A percentile compares a stretch with the other conserved stretches of the same genome.
These are phyloP conservation scores for Stellera chamaejasme DNA, from an alignment of 345 rosid species.

Conservation along the genomic window DNA sequence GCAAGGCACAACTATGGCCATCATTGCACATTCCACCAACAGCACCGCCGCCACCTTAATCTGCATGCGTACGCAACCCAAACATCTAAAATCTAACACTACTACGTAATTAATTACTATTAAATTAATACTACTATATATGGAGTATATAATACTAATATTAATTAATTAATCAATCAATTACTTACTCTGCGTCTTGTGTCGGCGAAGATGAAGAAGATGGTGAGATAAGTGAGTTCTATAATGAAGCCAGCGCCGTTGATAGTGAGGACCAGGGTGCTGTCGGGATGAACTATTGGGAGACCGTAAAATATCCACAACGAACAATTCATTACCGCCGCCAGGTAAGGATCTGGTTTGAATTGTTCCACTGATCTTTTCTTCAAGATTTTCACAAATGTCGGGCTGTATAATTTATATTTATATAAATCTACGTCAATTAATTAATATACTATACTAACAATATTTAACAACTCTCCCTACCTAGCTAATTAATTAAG, in stretches of 20 bases:
- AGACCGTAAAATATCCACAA: slow-evolving; percentile 47
- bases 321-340: slow-evolving; percentile 39
- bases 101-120: too few relatives aligned
- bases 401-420: slow-evolving; percentile 16
- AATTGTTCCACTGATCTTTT: slow-evolving; percentile 41
- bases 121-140: too few relatives aligned
- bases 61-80: slow-evolving; percentile 4
- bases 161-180: background rate
- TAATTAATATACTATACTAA: background rate
- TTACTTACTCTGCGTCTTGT: slow-evolving; percentile 25
- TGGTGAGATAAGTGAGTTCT: slow-evolving; percentile 19
- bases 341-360: slow-evolving; percentile 39
- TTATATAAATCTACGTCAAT: background rate
- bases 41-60: slow-evolving; percentile 10
- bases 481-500: too few relatives aligned
- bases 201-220: slow-evolving; percentile 19
- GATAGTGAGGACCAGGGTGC: slow-evolving; percentile 35
- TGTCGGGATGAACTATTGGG: slow-evolving; percentile 42
- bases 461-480: too few relatives aligned
- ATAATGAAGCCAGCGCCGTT: slow-evolving; percentile 26
- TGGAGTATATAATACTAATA: too few relatives aligned
- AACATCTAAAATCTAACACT: too few relatives aligned
- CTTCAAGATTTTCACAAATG: slow-evolving; percentile 22
- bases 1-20: slow-evolving; percentile 9
- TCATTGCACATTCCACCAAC: slow-evolving; percentile 1